A percentile compares a stretch with the other conserved stretches of the same genome.
These are phyloP conservation scores for Suillus spraguei DNA, from an alignment of 768 basidiomycete species.

Conservation along the genomic window DNA sequence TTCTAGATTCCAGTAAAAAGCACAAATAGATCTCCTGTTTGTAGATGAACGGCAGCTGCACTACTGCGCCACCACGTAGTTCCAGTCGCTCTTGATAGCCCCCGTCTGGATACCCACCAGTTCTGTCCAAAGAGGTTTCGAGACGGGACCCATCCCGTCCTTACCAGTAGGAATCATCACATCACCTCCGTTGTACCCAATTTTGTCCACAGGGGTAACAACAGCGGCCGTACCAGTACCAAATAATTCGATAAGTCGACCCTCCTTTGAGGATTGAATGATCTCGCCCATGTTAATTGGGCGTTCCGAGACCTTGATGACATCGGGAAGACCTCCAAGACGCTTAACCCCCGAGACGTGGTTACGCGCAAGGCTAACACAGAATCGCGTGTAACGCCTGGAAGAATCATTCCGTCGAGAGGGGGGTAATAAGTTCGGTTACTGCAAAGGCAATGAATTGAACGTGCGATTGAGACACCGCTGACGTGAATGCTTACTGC, in stretches of 20 bases:
- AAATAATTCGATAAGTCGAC: slow-evolving; percentile 52
- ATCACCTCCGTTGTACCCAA: slow-evolving; percentile 61
- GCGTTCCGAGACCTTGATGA: slow-evolving; percentile 65
- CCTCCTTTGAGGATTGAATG: slow-evolving; percentile 44
- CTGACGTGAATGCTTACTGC: slow-evolving; percentile 42
- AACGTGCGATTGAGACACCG: not conserved
- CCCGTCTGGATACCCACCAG: slow-evolving; percentile 75
- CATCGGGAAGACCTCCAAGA: slow-evolving; percentile 54
- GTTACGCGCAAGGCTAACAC: slow-evolving; percentile 49
- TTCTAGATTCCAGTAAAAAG: not conserved
- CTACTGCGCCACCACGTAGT: slow-evolving; percentile 48
- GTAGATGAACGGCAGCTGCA: not conserved
- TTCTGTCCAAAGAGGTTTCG: slow-evolving; percentile 49
- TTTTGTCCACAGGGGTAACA: slow-evolving; percentile 50
- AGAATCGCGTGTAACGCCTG: slow-evolving; percentile 70
- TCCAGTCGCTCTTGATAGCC: slow-evolving; percentile 78
- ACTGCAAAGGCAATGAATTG: slow-evolving; percentile 28
- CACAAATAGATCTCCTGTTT: not conserved
- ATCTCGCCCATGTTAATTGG: slow-evolving; percentile 79
- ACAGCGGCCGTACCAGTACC: slow-evolving; percentile 58
- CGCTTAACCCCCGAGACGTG: slow-evolving; percentile 52
- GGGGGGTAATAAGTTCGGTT: slow-evolving; percentile 68
- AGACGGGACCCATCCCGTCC: slow-evolving; percentile 77
- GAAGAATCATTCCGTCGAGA: slow-evolving; percentile 65
- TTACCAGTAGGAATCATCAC: slow-evolving; percentile 55